Evolutionary conservation across 2,329 filamentous ascomycete species (phyloP), one percentile per base, ranked within the genome.

Genomic region (Aspergillus sp.): DNA sequence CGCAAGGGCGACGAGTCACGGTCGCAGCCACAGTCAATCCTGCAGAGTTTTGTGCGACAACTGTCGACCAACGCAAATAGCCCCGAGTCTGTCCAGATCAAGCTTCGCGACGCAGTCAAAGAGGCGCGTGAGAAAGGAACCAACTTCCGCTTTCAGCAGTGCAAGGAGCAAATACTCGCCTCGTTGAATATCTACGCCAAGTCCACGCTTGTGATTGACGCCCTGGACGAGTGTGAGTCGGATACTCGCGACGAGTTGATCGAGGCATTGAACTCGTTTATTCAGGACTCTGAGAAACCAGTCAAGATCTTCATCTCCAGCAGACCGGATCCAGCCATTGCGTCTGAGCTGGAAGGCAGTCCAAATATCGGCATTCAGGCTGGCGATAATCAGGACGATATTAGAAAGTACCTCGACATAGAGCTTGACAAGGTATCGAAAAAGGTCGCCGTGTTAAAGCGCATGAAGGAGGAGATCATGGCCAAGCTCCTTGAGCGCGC

Each of bases 341-440:
- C 61, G 30, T 45, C 48, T 11, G 63, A 56, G 1, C 69, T 76
- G 43, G 85, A 49, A 74, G 1, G 82, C 82, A 49, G 82, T 83
- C 9, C 79, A 77, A 1, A 85, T 78, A 1, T 84, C 82, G 2
- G 80, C 79, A 61, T 86, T 17, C 48, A 17, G 19, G 63, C 66
- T 5, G 56, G 28, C 5, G 58, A 68, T 28, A 69, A 68, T 31
- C 49, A 61, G 11, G 43, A 49, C 4, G 67, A 69, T 34, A 65
- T 69, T 23, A 22, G 58, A 15, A 62, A 48, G 45, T 67, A 61
- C 28, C 28, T 66, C 7, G 11, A 52, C 30, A 9, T 45, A 9
- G 23, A 45, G 23, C 4, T 54, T 5, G 23, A 31, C 52, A 54
- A 13, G 25, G 22, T 54, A 28, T 50, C 52, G 0, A 54, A 52